phyloP scores from a whole-genome alignment of 2,329 filamentous ascomycete species.

The Thelonectria blattea region DNA sequence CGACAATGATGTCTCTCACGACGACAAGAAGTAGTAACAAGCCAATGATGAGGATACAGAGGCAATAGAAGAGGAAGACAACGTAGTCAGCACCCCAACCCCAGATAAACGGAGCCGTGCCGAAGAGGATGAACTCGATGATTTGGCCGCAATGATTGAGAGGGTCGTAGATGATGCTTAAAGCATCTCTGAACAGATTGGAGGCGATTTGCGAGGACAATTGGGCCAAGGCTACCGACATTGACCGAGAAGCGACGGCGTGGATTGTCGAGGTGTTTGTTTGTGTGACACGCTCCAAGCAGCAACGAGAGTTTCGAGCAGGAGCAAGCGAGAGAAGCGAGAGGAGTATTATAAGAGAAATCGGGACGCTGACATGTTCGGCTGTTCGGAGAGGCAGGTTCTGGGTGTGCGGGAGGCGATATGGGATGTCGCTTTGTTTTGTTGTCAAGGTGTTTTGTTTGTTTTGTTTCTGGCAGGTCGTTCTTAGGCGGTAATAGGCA shows the following conservation, averaged over 20 bases:
- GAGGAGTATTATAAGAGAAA: neutral
- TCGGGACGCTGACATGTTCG: neutral
- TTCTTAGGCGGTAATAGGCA: slow-evolving; percentile 17
- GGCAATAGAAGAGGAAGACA: neutral
- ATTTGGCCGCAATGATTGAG: neutral
- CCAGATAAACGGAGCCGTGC: neutral
- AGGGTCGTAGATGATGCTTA: neutral
- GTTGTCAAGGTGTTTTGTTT: neutral
- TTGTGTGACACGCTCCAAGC: neutral
- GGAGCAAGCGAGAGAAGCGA: neutral
- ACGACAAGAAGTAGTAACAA: neutral
- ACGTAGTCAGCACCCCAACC: neutral
- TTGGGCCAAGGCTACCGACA: neutral
- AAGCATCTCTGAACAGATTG: neutral
- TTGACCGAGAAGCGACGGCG: neutral
- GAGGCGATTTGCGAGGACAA: neutral
- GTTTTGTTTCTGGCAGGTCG: neutral
- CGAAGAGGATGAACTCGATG: neutral
- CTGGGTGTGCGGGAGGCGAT: neutral
- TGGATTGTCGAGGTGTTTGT: neutral
- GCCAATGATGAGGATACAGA: neutral
- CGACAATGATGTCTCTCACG: neutral
- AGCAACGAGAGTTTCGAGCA: neutral
- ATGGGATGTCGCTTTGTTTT: slow-evolving; percentile 6
- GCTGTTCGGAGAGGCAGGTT: neutral